Percentiles rank a stretch among this genome's conserved stretches.
phyloP scores from a whole-genome alignment of 352 stramenopile species.

The Globisporangium parvum region DNA sequence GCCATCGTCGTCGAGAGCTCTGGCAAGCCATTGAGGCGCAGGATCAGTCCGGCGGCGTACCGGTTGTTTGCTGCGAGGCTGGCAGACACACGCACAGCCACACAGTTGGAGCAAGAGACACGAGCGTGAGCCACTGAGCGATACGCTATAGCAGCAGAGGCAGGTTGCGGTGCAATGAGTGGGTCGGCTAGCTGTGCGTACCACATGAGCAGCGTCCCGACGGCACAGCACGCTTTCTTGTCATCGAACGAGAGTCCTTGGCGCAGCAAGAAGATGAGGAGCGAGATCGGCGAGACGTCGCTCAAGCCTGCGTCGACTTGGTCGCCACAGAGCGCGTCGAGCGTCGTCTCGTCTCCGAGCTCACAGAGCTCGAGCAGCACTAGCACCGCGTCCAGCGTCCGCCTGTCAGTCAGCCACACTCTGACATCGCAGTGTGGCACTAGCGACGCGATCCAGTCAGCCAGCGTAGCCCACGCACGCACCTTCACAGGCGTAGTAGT shows the following conservation, averaged over 20 bases:
- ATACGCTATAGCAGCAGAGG: background rate
- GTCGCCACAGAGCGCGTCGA: constrained; percentile 44
- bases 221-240: constrained; percentile 74
- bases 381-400: constrained; percentile 6
- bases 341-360: constrained; percentile 46
- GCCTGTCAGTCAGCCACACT: too few relatives aligned
- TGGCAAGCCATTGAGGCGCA: constrained; percentile 49
- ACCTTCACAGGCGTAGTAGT: constrained; percentile 82
- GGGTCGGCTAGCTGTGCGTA: constrained; percentile 12
- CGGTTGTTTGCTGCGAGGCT: constrained; percentile 55
- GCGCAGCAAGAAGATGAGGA: constrained; percentile 64
- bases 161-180: background rate
- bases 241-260: constrained; percentile 71
- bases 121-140: background rate
- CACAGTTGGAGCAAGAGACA: background rate
- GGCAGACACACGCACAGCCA: background rate
- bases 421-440: too few relatives aligned
- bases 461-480: too few relatives aligned
- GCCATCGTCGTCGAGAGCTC: constrained; percentile 76
- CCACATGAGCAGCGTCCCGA: constrained; percentile 72
- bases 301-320: constrained; percentile 15
- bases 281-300: constrained; percentile 52
- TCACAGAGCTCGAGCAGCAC: constrained; percentile 73
- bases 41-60: constrained; percentile 38
- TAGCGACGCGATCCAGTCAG: too few relatives aligned